Base-by-base conservation (phyloP, 2,329 filamentous ascomycete species). In the Pseudogymnoascus pannorum region DNA sequence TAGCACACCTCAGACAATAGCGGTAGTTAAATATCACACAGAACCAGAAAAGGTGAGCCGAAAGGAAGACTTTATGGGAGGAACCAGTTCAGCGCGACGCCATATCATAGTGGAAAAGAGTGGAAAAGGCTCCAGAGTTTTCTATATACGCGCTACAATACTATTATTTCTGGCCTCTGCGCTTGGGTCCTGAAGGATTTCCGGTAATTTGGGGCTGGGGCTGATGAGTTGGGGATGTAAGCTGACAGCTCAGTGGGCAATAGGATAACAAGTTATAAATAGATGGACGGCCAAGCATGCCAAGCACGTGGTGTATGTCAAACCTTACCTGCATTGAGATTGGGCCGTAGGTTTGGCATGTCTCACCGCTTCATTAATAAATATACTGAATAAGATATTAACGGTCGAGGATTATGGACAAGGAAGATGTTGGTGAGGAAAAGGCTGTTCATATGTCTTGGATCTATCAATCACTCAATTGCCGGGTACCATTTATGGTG, bases 111-210 rank as follows among this genome's bases (percentile, higher is more conserved):
- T 18, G 48, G 48, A 16, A 54, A 54, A 54, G n/a, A 12, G n/a
- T 31, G 9, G n/a, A 54, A 51, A 29, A 1, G 48, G 48, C 48
- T 54, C 48, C 4, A 31, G 26, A 54, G 48, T 54, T 51, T 51
- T 29, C 48, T 54, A 54, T 54, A 54, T 54, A 54, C 48, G 48
- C 48, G n/a, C 48, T 16, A 31, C 48, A 31, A 54, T 31, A 48
- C 22, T 2, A 16, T 51, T 29, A 29, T 16, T 4, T n/a, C 18
- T 31, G 26, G 48, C 48, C 26, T 18, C n/a, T 18, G n/a, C 48
- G 48, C 48, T 54, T 54, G 48, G 48, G 48, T 29, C 48, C 4
- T 26, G 48, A 54, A 54, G 48, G 48, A 54, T 54, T 54, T 54
- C 24, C 18, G 48, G 48, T 54, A 54, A 54, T 54, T 54, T 31